Conservation (phyloP, 139 green algal genomes). For the Tetraselmis chui region DNA sequence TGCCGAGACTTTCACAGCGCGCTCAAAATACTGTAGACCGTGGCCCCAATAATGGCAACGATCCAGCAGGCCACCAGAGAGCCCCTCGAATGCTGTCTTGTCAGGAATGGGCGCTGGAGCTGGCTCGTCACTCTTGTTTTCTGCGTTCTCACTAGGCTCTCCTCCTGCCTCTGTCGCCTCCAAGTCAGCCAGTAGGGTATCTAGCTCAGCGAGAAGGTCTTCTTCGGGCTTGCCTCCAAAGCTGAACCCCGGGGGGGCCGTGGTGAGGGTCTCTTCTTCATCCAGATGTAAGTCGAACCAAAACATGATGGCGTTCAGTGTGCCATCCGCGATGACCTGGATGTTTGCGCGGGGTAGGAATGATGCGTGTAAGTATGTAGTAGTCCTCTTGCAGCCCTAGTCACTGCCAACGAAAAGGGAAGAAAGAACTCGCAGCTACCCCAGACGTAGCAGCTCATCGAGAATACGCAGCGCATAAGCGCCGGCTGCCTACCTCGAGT, state of each 20-base stretch:
- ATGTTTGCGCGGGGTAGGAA: no score
- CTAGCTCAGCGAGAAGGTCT: neutral
- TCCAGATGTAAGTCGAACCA: slow-evolving; percentile 81
- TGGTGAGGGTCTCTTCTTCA: slow-evolving; percentile 50
- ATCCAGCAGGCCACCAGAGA: no score
- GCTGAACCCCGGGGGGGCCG: slow-evolving; percentile 15
- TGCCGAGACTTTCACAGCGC: slow-evolving; percentile 10
- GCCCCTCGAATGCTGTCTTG: no score
- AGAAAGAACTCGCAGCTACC: no score
- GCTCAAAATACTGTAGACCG: slow-evolving; percentile 68
- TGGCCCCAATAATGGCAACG: slow-evolving; percentile 53
- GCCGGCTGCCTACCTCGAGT: no score
- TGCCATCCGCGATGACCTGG: slow-evolving; percentile 28
- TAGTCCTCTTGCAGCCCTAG: no score
- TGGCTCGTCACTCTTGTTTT: neutral
- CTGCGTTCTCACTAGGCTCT: neutral
- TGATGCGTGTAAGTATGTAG: neutral
- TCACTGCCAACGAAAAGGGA: no score
- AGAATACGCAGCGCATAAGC: no score
- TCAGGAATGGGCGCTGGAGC: neutral
- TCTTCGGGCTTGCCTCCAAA: slow-evolving; percentile 1
- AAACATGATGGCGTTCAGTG: slow-evolving; percentile 65
- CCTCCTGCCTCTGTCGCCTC: neutral
- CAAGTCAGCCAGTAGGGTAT: neutral
- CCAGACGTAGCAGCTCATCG: no score